Evolutionary conservation across 2,329 filamentous ascomycete species (phyloP).

Genomic region (Nemania abortiva): DNA sequence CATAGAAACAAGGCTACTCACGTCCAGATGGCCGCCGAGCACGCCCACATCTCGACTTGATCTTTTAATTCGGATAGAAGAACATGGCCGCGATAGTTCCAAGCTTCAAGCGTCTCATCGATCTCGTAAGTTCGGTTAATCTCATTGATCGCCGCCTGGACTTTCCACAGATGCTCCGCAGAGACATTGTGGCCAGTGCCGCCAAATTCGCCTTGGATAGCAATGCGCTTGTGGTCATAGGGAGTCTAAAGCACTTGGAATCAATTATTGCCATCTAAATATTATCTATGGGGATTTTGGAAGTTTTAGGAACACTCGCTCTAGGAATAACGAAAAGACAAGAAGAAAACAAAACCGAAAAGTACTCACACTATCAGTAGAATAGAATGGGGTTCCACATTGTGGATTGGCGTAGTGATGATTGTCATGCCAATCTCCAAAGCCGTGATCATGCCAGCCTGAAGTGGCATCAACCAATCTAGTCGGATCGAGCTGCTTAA

Average conservation of each 20-base stretch:
- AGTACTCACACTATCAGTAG: constrained; percentile 55
- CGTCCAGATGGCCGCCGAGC: constrained; percentile 77
- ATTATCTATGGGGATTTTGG: too few species aligned
- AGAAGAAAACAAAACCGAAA: too few species aligned
- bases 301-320: too few species aligned
- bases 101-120: constrained; percentile 66
- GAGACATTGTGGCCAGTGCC: constrained; percentile 75
- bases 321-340: too few species aligned
- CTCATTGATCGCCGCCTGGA: constrained; percentile 66
- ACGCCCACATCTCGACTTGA: constrained; percentile 70
- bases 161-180: constrained; percentile 74
- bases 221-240: constrained; percentile 71
- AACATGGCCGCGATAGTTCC: constrained; percentile 74
- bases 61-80: constrained; percentile 72
- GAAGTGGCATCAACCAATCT: constrained; percentile 72
- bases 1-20: constrained; percentile 33
- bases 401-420: constrained; percentile 79
- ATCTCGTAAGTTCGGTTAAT: constrained; percentile 79
- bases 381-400: constrained; percentile 77
- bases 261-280: too few species aligned
- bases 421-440: constrained; percentile 76
- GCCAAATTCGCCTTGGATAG: constrained; percentile 78
- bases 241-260: constrained; percentile 52
- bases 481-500: constrained; percentile 71
- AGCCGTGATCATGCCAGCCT: constrained; percentile 77